Conservation (phyloP, 1,284 basidiomycete species). For the Ceratobasidium papillatum region DNA sequence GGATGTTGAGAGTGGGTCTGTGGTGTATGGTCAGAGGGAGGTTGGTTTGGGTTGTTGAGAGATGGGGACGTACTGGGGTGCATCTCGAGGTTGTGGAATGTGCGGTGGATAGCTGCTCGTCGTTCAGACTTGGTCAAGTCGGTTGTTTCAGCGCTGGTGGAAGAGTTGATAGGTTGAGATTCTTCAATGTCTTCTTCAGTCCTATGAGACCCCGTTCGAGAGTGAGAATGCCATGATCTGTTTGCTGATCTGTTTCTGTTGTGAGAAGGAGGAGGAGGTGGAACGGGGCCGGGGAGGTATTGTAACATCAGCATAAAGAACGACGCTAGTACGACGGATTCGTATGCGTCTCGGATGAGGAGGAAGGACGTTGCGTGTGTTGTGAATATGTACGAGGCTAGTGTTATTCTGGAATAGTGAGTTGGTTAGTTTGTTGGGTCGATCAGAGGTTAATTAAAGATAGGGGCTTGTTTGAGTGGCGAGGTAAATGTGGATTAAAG, state of each 20-base stretch:
- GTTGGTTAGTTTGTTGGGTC: neutral
- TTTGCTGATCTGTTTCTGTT: neutral
- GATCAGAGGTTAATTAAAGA: conserved; percentile 1
- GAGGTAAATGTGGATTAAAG: neutral
- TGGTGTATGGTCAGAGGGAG: no score
- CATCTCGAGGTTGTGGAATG: conserved; percentile 2
- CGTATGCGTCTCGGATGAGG: conserved; percentile 72
- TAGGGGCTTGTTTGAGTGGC: conserved; percentile 13
- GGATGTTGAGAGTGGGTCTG: conserved; percentile 8
- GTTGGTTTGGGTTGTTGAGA: conserved; percentile 13
- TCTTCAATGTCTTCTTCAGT: neutral
- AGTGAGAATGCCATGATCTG: neutral
- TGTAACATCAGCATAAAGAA: conserved; percentile 81
- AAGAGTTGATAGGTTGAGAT: neutral
- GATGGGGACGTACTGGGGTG: conserved; percentile 5
- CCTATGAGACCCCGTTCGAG: neutral
- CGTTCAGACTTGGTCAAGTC: conserved; percentile 60
- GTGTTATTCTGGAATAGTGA: conserved; percentile 55
- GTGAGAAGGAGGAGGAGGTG: neutral
- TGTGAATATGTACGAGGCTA: conserved; percentile 77
- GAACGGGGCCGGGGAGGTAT: conserved; percentile 62
- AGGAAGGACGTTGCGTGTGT: conserved; percentile 71
- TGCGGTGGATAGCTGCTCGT: conserved; percentile 55
- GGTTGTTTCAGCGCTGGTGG: conserved; percentile 50
- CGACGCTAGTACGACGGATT: conserved; percentile 73